Conservation (phyloP, 148 eudicot genomes). For the Pouteria glomerata region DNA sequence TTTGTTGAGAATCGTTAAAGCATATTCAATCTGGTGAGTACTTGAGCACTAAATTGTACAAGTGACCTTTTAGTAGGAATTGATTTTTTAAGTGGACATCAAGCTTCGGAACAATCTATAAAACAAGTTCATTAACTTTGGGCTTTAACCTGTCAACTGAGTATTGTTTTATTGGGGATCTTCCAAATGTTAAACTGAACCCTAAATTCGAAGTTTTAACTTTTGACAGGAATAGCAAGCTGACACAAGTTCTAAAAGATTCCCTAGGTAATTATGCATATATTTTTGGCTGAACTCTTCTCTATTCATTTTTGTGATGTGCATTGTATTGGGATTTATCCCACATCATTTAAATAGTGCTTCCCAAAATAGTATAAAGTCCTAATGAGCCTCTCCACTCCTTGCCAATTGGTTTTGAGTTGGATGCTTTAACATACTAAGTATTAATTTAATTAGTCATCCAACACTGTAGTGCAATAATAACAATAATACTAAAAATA, state of each 20-base stretch:
- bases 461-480: neutral
- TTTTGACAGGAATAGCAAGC: constrained; percentile 26
- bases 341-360: no score
- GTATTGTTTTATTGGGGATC: neutral
- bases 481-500: no score
- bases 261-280: constrained; percentile 21
- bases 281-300: neutral
- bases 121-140: neutral
- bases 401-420: no score
- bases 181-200: neutral
- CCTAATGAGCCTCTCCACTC: no score
- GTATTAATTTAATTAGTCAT: neutral
- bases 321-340: no score
- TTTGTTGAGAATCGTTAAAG: neutral
- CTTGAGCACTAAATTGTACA: neutral
- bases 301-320: neutral
- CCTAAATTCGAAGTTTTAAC: neutral
- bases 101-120: neutral
- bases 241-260: constrained; percentile 28
- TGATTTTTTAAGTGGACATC: neutral
- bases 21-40: neutral
- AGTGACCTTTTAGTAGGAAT: neutral
- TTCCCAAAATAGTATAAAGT: no score
- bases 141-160: neutral
- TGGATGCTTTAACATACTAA: no score